A percentile compares a stretch with the other conserved stretches of the same genome.
Evolutionary conservation across 805 yeast species (phyloP).

Genomic region (Candida dajiaensis): DNA sequence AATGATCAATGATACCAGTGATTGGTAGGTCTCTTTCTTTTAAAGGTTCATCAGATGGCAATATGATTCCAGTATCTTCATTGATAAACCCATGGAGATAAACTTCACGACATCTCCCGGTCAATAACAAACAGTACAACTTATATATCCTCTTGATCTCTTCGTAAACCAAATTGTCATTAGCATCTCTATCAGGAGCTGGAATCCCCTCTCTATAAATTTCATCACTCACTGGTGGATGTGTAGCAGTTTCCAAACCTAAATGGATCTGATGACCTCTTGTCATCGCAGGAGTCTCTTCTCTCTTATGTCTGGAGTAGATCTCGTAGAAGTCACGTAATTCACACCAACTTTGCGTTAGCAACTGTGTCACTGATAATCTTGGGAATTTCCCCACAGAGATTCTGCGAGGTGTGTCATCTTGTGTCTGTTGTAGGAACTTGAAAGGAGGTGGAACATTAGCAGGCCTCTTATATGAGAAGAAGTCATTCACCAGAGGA

Average conservation of each 20-base stretch:
- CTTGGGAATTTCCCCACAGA: constrained; percentile 25
- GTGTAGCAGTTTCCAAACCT: constrained; percentile 40
- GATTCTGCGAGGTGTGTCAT: background rate
- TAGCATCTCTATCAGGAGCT: background rate
- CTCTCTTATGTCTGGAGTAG: constrained; percentile 37
- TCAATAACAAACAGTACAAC: background rate
- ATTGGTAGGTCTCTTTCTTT: constrained; percentile 33
- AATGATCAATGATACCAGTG: constrained; percentile 61
- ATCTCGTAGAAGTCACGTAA: constrained; percentile 46
- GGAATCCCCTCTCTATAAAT: background rate
- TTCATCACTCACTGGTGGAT: constrained; percentile 24
- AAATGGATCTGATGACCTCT: constrained; percentile 45
- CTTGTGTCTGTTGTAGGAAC: constrained; percentile 5
- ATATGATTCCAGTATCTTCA: background rate
- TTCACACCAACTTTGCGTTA: constrained; percentile 67
- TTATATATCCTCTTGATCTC: constrained; percentile 32
- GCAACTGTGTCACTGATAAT: constrained; percentile 53
- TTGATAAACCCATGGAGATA: constrained; percentile 33
- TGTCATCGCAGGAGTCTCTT: constrained; percentile 34
- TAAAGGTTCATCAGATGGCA: constrained; percentile 6
- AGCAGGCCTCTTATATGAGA: background rate
- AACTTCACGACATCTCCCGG: constrained; percentile 40
- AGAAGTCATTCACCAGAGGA: constrained; percentile 1
- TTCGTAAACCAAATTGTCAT: constrained; percentile 35
- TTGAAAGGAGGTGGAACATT: constrained; percentile 15